phyloP scores from a whole-genome alignment of 1,139 yeast species.

The Suhomyces taliae region DNA sequence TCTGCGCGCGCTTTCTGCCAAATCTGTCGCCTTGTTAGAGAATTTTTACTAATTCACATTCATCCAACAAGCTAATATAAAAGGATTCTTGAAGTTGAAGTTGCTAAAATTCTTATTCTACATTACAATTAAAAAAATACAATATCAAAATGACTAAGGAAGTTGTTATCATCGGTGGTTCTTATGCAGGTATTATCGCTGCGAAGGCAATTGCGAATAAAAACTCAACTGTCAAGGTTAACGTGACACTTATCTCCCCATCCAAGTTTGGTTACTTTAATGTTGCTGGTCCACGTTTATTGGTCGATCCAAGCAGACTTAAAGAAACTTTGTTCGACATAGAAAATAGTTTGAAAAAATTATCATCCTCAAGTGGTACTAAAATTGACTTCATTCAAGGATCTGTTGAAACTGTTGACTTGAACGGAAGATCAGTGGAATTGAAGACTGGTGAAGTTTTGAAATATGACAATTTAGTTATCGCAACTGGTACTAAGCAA shows the following conservation, averaged over 20 bases:
- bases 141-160: slow-evolving; percentile 5
- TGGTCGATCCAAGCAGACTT: slow-evolving; percentile 25
- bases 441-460: slow-evolving; percentile 11
- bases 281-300: slow-evolving; percentile 33
- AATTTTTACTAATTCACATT: not conserved
- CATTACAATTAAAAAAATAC: no score
- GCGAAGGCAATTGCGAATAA: slow-evolving; percentile 17
- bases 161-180: slow-evolving; percentile 37
- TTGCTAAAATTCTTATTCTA: no score
- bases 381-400: slow-evolving; percentile 21
- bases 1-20: not conserved
- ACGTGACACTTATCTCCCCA: slow-evolving; percentile 18
- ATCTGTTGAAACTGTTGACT: slow-evolving; percentile 24
- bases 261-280: slow-evolving; percentile 21
- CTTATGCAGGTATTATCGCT: slow-evolving; percentile 32
- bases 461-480: slow-evolving; percentile 30
- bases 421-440: slow-evolving; percentile 17
- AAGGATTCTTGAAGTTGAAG: no score
- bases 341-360: slow-evolving; percentile 16
- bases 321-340: slow-evolving; percentile 22
- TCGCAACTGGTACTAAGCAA: slow-evolving; percentile 35
- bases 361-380: slow-evolving; percentile 13
- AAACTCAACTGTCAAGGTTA: slow-evolving; percentile 1
- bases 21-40: not conserved
- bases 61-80: no score